Evolutionary conservation across 768 basidiomycete genomes (phyloP), one percentile per base, ranked within the genome.

Genomic region (Lentinula edodes): DNA sequence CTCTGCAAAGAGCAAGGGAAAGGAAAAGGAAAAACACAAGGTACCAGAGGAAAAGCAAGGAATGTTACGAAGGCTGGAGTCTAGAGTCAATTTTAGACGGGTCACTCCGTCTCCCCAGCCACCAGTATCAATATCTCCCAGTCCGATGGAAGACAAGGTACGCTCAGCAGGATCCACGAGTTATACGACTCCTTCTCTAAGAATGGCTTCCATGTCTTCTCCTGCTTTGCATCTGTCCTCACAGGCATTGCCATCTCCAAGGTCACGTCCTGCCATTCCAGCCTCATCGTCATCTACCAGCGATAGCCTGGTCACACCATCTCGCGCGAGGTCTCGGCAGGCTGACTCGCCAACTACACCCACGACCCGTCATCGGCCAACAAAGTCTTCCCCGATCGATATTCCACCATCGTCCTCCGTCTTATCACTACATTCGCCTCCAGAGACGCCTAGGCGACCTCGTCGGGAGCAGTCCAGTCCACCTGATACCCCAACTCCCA

Each of bases 171-270:
- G 84, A 53, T 79, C 78, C 69, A 80, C 83, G 54, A 80, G 78
- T 70, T 90, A 83, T 75, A 74, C 80, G 63, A 79, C 84, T 48
- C 89, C 89, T 48, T 89, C 88, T 41, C 73, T 90, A 63, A 81
- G 84, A 60, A 81, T 81, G 63, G 90, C 83, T 42, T 89, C 90
- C 52, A 80, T 88, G 78, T 91, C 90, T 61, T 89, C 89, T 20
- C 90, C 90, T 58, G 80, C 86, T 34, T 72, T 92, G 48, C 86
- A 88, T 67, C 78, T 87, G 60, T 82, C 82, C 55, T 84, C 85
- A 32, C 80, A 82, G 72, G 75, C 82, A 38, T 67, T 79, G 55
- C 80, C 82, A 55, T 83, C 85, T 39, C 78, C 81, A n/a, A 80
- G 76, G 68, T 80, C 81, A 43, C 80, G 78, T 62, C 71, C 80